These are phyloP conservation scores for Scheffersomyces segobiensis DNA, from an alignment of 1,139 yeast species.

Conservation along the genomic window DNA sequence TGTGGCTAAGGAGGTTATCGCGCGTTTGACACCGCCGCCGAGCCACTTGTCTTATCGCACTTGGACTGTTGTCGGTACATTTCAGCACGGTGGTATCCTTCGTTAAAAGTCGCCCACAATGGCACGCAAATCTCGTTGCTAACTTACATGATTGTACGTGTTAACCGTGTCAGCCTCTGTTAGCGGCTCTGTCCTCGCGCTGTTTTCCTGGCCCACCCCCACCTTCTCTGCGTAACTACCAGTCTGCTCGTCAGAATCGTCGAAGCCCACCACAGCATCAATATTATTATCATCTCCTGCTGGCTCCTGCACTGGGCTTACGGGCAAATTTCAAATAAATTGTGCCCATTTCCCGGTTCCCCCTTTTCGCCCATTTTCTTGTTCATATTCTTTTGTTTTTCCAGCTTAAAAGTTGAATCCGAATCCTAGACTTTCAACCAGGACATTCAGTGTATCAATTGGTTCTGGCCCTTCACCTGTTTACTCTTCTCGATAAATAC, in stretches of 20 bases:
- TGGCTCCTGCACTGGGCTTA: background rate
- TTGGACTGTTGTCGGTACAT: background rate
- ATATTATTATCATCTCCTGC: background rate
- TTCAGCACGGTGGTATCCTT: background rate
- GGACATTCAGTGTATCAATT: background rate
- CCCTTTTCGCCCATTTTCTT: background rate
- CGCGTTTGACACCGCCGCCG: background rate
- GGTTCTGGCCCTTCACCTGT: background rate
- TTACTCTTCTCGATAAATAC: background rate
- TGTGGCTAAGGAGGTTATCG: background rate
- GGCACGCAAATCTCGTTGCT: no score
- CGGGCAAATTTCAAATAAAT: background rate
- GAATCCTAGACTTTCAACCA: background rate
- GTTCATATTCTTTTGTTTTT: background rate
- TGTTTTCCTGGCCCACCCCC: background rate
- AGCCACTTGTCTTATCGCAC: background rate
- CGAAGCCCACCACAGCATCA: background rate
- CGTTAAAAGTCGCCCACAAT: no score
- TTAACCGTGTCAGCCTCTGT: no score
- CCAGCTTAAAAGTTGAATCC: background rate
- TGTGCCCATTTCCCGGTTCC: background rate
- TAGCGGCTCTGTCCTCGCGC: background rate
- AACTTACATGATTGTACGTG: no score
- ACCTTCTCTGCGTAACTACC: background rate
- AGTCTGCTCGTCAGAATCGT: background rate